phyloP scores from a whole-genome alignment of 2,329 filamentous ascomycete genomes.

The Colletotrichum coccodes region DNA sequence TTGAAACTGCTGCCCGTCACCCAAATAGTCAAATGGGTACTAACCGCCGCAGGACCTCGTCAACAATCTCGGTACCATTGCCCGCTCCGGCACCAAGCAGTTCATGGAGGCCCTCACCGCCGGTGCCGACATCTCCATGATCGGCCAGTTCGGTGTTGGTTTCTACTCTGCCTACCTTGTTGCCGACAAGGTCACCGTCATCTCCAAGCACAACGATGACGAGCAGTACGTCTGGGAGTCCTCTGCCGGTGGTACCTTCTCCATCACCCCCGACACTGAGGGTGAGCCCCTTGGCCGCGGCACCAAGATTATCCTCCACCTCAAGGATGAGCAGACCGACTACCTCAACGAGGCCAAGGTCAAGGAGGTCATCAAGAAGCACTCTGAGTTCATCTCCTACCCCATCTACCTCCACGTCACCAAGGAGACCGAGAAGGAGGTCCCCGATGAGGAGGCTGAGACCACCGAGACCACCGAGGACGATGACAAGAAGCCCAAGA shows the following conservation, averaged over 20 bases:
- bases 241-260: slow-evolving; percentile 96
- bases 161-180: slow-evolving; percentile 99
- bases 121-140: slow-evolving; percentile 99
- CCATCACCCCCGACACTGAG: slow-evolving; percentile 88
- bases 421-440: slow-evolving; percentile 99
- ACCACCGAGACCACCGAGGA: slow-evolving; percentile 72
- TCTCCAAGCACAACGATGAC: slow-evolving; percentile 99
- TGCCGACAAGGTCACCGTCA: slow-evolving; percentile 92
- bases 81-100: slow-evolving; percentile 99
- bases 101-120: slow-evolving; percentile 99
- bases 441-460: slow-evolving; percentile 94
- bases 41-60: slow-evolving; percentile 82
- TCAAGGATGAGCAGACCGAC: slow-evolving; percentile 99
- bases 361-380: slow-evolving; percentile 99
- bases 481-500: slow-evolving; percentile 93
- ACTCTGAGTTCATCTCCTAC: slow-evolving; percentile 99
- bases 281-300: slow-evolving; percentile 92
- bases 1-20: slow-evolving; percentile 41
- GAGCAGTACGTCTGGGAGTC: slow-evolving; percentile 99
- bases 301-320: slow-evolving; percentile 97
- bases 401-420: slow-evolving; percentile 99
- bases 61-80: slow-evolving; percentile 99
- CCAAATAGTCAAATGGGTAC: slow-evolving; percentile 32
- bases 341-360: slow-evolving; percentile 99
- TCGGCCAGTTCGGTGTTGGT: slow-evolving; percentile 99